Conservation (phyloP, 306 rosid genomes). For the Dalbergia cultrata region DNA sequence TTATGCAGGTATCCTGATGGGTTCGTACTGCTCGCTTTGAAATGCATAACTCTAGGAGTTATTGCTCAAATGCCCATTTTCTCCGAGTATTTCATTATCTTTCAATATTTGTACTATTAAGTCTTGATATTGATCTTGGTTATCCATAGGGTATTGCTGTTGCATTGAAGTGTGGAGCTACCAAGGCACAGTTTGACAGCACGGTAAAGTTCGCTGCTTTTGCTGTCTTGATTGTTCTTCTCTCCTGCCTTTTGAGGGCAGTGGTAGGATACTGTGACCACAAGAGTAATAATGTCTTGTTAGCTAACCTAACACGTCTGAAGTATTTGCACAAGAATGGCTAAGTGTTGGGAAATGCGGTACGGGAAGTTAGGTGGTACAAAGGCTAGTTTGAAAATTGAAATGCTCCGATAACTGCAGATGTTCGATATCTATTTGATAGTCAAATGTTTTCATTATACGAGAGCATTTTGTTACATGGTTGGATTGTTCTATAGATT, state of each 20-base stretch:
- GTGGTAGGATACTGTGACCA: not conserved
- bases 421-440: too few relatives aligned
- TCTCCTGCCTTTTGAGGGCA: conserved; percentile 9
- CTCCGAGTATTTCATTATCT: conserved; percentile 8
- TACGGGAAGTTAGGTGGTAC: not conserved
- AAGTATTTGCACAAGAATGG: too few relatives aligned
- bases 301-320: too few relatives aligned
- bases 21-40: conserved; percentile 22
- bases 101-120: not conserved
- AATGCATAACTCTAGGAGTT: not conserved
- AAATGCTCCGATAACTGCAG: not conserved
- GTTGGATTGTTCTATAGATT: too few relatives aligned
- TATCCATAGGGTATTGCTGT: conserved; percentile 80
- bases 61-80: conserved; percentile 2
- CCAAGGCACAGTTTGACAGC: conserved; percentile 93
- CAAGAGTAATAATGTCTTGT: too few relatives aligned
- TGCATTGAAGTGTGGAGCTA: conserved; percentile 95
- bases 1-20: conserved; percentile 75
- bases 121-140: conserved; percentile 39
- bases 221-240: conserved; percentile 24
- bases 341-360: too few relatives aligned
- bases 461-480: too few relatives aligned
- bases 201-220: conserved; percentile 68
- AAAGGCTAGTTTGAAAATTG: too few relatives aligned
- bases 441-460: too few relatives aligned